Percentiles rank a stretch among this genome's conserved stretches.
Conservation (phyloP, 2,329 filamentous ascomycete species). For the Claviceps maximensis region DNA sequence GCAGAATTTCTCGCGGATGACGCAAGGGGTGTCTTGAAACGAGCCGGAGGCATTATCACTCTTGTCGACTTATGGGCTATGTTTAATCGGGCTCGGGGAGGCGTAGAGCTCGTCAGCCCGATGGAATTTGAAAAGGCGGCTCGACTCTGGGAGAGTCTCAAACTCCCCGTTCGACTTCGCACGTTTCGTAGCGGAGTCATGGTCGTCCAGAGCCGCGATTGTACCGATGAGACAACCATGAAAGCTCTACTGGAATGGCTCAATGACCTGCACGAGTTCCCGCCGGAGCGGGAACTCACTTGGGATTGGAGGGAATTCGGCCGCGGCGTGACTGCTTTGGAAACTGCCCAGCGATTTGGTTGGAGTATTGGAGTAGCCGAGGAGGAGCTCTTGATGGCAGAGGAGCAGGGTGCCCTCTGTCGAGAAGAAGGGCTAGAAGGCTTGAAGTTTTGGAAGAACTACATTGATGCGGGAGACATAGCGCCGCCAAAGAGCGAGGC, state of each 20-base stretch:
- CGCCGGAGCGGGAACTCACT: slow-evolving; percentile 47
- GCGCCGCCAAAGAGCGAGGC: slow-evolving; percentile 16
- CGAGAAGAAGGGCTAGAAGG: slow-evolving; percentile 88
- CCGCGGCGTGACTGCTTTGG: slow-evolving; percentile 76
- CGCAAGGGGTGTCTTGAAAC: slow-evolving; percentile 59
- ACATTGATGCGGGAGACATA: slow-evolving; percentile 34
- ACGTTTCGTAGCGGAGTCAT: slow-evolving; percentile 90
- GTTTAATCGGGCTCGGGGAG: slow-evolving; percentile 85
- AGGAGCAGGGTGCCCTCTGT: slow-evolving; percentile 76
- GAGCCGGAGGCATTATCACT: slow-evolving; percentile 76
- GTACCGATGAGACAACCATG: slow-evolving; percentile 84
- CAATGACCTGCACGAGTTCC: slow-evolving; percentile 52
- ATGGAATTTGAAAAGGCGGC: slow-evolving; percentile 86
- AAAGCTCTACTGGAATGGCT: slow-evolving; percentile 66
- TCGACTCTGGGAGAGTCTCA: slow-evolving; percentile 73
- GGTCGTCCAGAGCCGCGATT: slow-evolving; percentile 78
- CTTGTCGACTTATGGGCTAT: slow-evolving; percentile 87
- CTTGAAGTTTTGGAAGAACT: slow-evolving; percentile 86
- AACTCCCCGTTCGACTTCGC: slow-evolving; percentile 71
- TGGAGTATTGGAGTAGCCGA: slow-evolving; percentile 96
- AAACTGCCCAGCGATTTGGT: slow-evolving; percentile 77
- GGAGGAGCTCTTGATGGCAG: slow-evolving; percentile 94
- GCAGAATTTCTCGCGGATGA: slow-evolving; percentile 87
- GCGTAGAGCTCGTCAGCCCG: slow-evolving; percentile 87
- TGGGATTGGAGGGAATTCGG: slow-evolving; percentile 75